Evolutionary conservation across 2,329 filamentous ascomycete genomes (phyloP).

Genomic region (Ceratocystis colombiana): DNA sequence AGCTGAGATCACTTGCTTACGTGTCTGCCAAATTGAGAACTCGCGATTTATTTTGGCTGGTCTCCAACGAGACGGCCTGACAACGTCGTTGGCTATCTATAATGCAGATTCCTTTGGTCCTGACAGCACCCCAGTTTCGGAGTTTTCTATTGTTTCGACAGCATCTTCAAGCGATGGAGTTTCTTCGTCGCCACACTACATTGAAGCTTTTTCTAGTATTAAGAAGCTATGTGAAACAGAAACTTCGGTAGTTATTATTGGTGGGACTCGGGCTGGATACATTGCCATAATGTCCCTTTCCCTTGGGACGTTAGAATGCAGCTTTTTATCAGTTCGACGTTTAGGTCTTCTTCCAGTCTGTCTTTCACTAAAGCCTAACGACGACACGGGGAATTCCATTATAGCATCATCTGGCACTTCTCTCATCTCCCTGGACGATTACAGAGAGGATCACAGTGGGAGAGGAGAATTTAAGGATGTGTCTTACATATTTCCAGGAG

Average conservation of each 20-base stretch:
- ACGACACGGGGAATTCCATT: slow-evolving; percentile 29
- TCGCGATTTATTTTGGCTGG: slow-evolving; percentile 30
- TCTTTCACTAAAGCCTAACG: slow-evolving; percentile 8
- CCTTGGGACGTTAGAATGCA: slow-evolving; percentile 12
- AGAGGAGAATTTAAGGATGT: slow-evolving; percentile 34
- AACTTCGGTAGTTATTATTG: slow-evolving; percentile 32
- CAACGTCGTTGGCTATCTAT: slow-evolving; percentile 22
- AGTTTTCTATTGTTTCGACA: slow-evolving; percentile 14
- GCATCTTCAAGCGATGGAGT: not conserved
- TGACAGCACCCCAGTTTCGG: not conserved
- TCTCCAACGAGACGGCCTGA: slow-evolving; percentile 27
- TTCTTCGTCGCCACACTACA: slow-evolving; percentile 20
- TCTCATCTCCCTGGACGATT: slow-evolving; percentile 38
- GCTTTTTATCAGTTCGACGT: slow-evolving; percentile 19
- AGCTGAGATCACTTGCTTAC: slow-evolving; percentile 42
- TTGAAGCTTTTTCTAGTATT: slow-evolving; percentile 42
- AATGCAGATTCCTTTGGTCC: slow-evolving; percentile 9
- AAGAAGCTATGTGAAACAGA: slow-evolving; percentile 31
- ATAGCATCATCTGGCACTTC: slow-evolving; percentile 43
- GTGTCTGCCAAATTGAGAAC: slow-evolving; percentile 28
- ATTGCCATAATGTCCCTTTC: slow-evolving; percentile 35
- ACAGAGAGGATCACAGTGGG: slow-evolving; percentile 29
- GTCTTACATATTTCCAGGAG: slow-evolving; percentile 43
- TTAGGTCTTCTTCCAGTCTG: slow-evolving; percentile 33
- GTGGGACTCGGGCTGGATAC: slow-evolving; percentile 45